Conservation (phyloP, 768 basidiomycete genomes). For the Termitomyces heimii region DNA sequence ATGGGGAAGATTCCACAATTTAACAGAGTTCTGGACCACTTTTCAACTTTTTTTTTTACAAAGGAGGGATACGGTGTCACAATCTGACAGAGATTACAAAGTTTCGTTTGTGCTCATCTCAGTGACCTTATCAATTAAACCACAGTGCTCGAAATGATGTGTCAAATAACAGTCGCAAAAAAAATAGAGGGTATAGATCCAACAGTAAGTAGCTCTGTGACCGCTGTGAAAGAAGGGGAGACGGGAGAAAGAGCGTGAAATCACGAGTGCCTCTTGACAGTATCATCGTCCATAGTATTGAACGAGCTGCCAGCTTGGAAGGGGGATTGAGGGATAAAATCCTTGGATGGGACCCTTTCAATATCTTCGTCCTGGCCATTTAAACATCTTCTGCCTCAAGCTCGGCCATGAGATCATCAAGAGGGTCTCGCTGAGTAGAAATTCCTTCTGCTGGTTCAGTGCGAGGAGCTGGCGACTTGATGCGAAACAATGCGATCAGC, state of each 20-base stretch:
- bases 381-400: neutral
- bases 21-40: too few relatives aligned
- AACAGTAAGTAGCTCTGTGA: too few relatives aligned
- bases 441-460: neutral
- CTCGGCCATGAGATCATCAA: neutral
- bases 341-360: neutral
- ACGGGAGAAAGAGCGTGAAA: neutral
- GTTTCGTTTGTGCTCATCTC: too few relatives aligned
- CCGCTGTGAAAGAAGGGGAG: neutral
- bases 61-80: too few relatives aligned
- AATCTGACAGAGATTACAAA: too few relatives aligned
- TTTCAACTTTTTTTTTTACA: too few relatives aligned
- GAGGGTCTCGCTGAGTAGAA: neutral
- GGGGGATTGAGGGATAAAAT: neutral
- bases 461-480: neutral
- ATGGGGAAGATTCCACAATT: neutral
- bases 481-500: neutral
- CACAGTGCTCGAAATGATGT: too few relatives aligned
- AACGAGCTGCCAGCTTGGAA: neutral
- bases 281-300: neutral
- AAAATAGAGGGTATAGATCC: too few relatives aligned
- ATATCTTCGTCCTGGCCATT: neutral
- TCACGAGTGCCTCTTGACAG: neutral
- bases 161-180: too few relatives aligned
- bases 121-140: too few relatives aligned